A percentile compares a stretch with the other conserved stretches of the same genome.
These are phyloP conservation scores for Cystobasidium tubakii DNA, from an alignment of 768 basidiomycete genomes.

Conservation along the genomic window DNA sequence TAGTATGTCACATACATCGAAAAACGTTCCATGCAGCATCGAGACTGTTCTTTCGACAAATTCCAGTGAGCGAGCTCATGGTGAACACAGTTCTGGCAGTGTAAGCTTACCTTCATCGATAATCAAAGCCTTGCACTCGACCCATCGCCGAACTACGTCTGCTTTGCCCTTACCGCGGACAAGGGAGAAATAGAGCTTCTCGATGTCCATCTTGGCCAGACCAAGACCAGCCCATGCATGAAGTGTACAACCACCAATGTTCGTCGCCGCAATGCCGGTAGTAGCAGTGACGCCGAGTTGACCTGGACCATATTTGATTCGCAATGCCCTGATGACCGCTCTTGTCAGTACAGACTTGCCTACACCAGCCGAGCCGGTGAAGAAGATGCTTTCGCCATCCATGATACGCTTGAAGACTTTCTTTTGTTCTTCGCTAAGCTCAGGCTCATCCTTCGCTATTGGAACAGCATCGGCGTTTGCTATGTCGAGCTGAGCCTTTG, in stretches of 20 bases:
- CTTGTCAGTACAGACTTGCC: constrained; percentile 29
- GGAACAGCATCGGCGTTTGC: not conserved
- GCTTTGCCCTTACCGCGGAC: constrained; percentile 66
- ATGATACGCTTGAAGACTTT: not conserved
- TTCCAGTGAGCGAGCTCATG: no score
- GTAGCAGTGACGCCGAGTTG: constrained; percentile 90
- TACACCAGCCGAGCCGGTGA: constrained; percentile 20
- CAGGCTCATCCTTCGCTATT: not conserved
- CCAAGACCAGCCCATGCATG: constrained; percentile 96
- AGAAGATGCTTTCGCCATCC: constrained; percentile 24
- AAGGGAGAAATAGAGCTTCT: constrained; percentile 62
- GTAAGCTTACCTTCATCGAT: constrained; percentile 78
- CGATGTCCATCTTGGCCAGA: constrained; percentile 63
- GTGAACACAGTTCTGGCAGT: no score
- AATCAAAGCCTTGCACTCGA: constrained; percentile 73
- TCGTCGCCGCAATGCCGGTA: constrained; percentile 94
- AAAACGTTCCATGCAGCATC: constrained; percentile 84
- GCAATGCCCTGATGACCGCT: constrained; percentile 15
- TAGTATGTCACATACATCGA: constrained; percentile 35
- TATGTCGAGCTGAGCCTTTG: no score
- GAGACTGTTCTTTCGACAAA: constrained; percentile 63
- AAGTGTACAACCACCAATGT: constrained; percentile 90
- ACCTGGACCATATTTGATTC: constrained; percentile 53
- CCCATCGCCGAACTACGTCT: constrained; percentile 59
- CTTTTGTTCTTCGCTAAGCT: constrained; percentile 20